Percentiles rank a stretch among this genome's conserved stretches.
These are phyloP conservation scores for Haplosporangium gracile DNA, from an alignment of 192 early-diverging fungal species.

Conservation along the genomic window DNA sequence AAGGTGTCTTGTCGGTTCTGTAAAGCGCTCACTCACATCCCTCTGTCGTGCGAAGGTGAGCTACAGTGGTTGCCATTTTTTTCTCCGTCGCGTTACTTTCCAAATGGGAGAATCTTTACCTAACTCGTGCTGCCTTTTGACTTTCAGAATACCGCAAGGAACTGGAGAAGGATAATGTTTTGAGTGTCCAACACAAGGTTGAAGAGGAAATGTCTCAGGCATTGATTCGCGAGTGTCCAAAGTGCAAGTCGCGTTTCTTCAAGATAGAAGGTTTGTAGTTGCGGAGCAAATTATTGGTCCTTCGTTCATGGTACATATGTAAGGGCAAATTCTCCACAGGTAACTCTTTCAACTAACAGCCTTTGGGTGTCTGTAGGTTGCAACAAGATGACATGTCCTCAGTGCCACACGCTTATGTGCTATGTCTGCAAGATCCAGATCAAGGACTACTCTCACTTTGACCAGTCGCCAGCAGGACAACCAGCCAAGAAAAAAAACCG, in stretches of 20 bases:
- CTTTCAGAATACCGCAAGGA: slow-evolving; percentile 57
- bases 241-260: slow-evolving; percentile 61
- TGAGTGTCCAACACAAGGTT: slow-evolving; percentile 61
- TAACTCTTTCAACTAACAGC: slow-evolving; percentile 9
- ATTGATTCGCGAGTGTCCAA: slow-evolving; percentile 65
- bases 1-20: slow-evolving; percentile 66
- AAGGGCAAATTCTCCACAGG: background rate
- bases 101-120: background rate
- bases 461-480: slow-evolving; percentile 33
- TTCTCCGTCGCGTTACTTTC: background rate
- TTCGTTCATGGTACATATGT: background rate
- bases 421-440: slow-evolving; percentile 63
- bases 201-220: slow-evolving; percentile 72
- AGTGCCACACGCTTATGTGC: slow-evolving; percentile 59
- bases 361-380: slow-evolving; percentile 36
- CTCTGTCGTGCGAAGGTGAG: slow-evolving; percentile 65
- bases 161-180: slow-evolving; percentile 38
- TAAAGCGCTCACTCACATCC: slow-evolving; percentile 63
- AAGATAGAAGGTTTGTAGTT: slow-evolving; percentile 49
- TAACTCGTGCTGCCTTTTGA: background rate
- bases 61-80: background rate
- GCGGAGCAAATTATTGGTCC: background rate
- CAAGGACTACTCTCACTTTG: slow-evolving; percentile 68
- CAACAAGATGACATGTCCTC: slow-evolving; percentile 71
- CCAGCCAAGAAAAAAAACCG: slow-evolving; percentile 12